Conservation (phyloP, 1,284 basidiomycete genomes). For the Schizophyllum amplum region DNA sequence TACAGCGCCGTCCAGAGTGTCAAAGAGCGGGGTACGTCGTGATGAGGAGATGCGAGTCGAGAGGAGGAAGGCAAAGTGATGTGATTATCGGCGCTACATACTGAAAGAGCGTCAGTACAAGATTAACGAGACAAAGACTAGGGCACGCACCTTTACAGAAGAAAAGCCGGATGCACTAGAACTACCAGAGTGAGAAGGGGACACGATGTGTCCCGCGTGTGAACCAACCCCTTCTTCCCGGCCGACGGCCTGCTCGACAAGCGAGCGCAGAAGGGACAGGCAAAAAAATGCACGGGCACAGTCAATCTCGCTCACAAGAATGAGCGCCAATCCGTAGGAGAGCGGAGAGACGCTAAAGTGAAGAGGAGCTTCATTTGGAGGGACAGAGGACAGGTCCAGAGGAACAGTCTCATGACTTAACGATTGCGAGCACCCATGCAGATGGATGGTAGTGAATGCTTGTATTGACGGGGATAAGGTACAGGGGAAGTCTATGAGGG, state of each 20-base stretch:
- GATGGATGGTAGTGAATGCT: constrained; percentile 3
- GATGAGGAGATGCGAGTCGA: background rate
- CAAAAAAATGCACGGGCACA: constrained; percentile 35
- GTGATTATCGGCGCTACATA: constrained; percentile 1
- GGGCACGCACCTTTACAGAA: constrained; percentile 3
- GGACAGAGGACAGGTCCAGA: constrained; percentile 15
- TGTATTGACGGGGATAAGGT: constrained; percentile 20
- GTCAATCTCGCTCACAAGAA: constrained; percentile 73
- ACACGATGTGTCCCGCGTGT: constrained; percentile 45
- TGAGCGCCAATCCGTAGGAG: constrained; percentile 63
- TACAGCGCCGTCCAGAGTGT: constrained; percentile 82
- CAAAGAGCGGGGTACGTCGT: constrained; percentile 48
- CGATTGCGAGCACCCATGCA: no score
- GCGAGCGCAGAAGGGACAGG: constrained; percentile 24
- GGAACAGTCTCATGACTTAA: constrained; percentile 10
- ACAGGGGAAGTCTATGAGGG: constrained; percentile 14
- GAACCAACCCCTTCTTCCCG: constrained; percentile 32
- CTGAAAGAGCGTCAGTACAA: background rate
- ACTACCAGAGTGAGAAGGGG: constrained; percentile 4
- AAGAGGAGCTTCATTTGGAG: constrained; percentile 32
- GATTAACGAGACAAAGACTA: background rate
- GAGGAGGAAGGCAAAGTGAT: background rate
- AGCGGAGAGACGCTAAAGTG: constrained; percentile 75
- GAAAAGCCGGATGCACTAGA: no score
- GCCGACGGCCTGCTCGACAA: background rate